Base-by-base conservation (phyloP, 1,284 basidiomycete genomes). In the Austroboletus novae-zelandiae region DNA sequence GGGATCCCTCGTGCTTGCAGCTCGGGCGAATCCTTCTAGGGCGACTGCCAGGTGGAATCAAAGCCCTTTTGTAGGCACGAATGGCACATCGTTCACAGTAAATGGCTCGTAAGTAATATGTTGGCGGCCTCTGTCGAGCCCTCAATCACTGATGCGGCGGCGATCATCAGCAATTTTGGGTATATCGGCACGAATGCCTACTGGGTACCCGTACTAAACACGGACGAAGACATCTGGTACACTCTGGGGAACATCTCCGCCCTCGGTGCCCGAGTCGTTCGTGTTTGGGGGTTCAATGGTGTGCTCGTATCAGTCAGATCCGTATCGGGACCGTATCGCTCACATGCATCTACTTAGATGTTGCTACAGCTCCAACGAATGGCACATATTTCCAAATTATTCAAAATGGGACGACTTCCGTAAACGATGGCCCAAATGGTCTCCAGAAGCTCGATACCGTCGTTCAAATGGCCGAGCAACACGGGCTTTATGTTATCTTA, bases 261-360 rank as follows among this genome's bases (percentile, higher is more conserved):
- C 10, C 70, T 74, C 5, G 82, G 83, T 2, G 74, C 84, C 54
- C 83, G 76, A 50, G 83, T 84, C 25, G 75, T 86, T 17, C 76
- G 85, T 34, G 74, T 81, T 6, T 88, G 86, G 84, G 84, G 78
- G 32, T 78, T 83, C 63, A 81, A 83, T 64, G 78, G 79, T 74
- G 29, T 49, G 68, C 66, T 58, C 57, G 35, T 35, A 17, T 43
- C 9, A 56, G 8, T 29, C n/a, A 15, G 29, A 4, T 11, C 29
- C 29, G 29, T 11, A 10, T 10, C 29, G 29, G 29, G 44, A 59
- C 23, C 32, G 8, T 40, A 39, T 48, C 45, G 27, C 50, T 55
- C 43, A 53, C 37, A 44, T 39, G 34, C 11, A 23, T 31, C 30
- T 25, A 25, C 25, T 25, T 29, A 81, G 77, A 79, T 57, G 84